Conservation (phyloP, 2,329 filamentous ascomycete genomes). For the Colletotrichum costaricense region DNA sequence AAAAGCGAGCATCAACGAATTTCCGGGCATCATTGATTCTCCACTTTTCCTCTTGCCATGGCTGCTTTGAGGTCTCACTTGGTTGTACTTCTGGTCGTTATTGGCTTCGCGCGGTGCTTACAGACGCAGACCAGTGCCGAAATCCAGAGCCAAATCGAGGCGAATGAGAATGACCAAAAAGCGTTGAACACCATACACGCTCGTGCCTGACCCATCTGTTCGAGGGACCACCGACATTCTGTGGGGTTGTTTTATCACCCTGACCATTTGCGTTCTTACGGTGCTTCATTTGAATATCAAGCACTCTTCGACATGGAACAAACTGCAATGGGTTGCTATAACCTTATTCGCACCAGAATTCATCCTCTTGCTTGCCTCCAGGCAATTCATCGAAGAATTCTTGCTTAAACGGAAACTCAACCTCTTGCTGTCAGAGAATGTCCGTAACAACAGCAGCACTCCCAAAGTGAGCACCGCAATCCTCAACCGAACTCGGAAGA, state of each 20-base stretch:
- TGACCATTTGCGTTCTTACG: neutral
- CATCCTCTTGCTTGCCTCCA: neutral
- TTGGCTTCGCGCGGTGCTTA: neutral
- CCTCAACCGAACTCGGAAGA: too few relatives aligned
- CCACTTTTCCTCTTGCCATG: neutral
- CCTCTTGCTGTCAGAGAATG: neutral
- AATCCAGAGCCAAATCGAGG: too few relatives aligned
- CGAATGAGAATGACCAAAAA: too few relatives aligned
- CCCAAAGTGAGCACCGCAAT: too few relatives aligned
- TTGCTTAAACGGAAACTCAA: neutral
- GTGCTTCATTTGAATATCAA: neutral
- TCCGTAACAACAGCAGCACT: too few relatives aligned
- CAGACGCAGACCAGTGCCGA: neutral
- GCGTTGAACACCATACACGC: too few relatives aligned
- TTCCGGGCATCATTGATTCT: neutral
- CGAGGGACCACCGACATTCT: neutral
- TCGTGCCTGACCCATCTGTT: too few relatives aligned
- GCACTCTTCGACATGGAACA: neutral
- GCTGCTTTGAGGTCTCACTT: neutral
- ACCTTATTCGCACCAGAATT: neutral
- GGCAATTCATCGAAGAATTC: neutral
- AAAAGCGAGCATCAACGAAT: neutral
- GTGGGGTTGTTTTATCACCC: neutral
- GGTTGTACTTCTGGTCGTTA: neutral
- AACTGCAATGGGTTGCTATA: neutral